Conservation (phyloP, 2,329 filamentous ascomycete genomes). For the Parastagonospora nodorum region DNA sequence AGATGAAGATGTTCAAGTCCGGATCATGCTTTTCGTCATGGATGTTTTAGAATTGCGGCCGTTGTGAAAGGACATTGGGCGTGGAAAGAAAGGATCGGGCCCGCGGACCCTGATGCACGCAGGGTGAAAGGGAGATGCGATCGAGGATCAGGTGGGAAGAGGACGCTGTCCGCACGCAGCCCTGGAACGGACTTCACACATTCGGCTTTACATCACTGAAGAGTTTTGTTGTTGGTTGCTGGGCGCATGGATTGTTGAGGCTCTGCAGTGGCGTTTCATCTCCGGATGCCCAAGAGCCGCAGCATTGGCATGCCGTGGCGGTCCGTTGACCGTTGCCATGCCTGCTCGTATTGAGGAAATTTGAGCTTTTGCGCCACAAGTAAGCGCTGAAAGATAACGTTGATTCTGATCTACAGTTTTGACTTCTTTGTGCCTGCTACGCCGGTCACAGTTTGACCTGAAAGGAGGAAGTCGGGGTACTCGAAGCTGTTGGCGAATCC, state of each 20-base stretch:
- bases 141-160: too few relatives aligned
- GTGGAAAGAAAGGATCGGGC: neutral
- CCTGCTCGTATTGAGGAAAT: neutral
- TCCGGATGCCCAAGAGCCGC: too few relatives aligned
- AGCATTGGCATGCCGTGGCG: too few relatives aligned
- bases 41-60: neutral
- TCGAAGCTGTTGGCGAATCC: slow-evolving; percentile 47
- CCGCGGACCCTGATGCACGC: neutral
- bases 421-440: slow-evolving; percentile 63
- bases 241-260: too few relatives aligned
- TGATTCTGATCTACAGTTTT: slow-evolving; percentile 51
- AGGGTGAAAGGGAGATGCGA: neutral
- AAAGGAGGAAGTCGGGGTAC: slow-evolving; percentile 66
- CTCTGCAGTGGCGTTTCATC: too few relatives aligned
- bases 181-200: too few relatives aligned
- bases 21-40: slow-evolving; percentile 4
- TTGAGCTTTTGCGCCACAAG: neutral
- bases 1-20: slow-evolving; percentile 15
- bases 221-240: too few relatives aligned
- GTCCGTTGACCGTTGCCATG: neutral
- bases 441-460: slow-evolving; percentile 59
- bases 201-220: too few relatives aligned
- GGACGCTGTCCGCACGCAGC: too few relatives aligned
- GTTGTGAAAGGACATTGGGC: neutral
- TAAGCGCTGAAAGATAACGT: neutral